phyloP scores from a whole-genome alignment of 2,329 filamentous ascomycete genomes.

The Aspergillus pseudoviridinutans region DNA sequence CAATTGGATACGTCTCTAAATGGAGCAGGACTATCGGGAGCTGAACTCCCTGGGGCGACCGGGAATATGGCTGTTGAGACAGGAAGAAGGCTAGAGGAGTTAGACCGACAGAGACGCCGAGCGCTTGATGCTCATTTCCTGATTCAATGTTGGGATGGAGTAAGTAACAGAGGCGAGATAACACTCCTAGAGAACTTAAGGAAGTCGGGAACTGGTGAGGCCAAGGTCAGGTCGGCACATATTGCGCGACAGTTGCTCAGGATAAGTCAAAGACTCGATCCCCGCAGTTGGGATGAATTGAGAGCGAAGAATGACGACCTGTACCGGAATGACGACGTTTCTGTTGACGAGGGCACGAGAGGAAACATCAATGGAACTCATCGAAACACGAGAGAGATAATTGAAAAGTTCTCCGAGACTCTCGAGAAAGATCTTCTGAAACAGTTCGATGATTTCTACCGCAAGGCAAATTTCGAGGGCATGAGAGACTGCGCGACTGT shows the following conservation, averaged over 20 bases:
- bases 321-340: constrained; percentile 19
- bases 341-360: constrained; percentile 47
- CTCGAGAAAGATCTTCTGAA: constrained; percentile 91
- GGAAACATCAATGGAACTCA: constrained; percentile 42
- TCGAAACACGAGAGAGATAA: constrained; percentile 73
- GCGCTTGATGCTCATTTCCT: constrained; percentile 92
- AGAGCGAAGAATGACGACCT: constrained; percentile 53
- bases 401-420: constrained; percentile 95
- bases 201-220: constrained; percentile 77
- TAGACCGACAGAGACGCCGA: constrained; percentile 84
- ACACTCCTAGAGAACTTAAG: constrained; percentile 85
- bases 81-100: constrained; percentile 85
- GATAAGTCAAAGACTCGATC: constrained; percentile 88
- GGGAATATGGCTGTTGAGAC: constrained; percentile 93
- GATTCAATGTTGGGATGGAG: constrained; percentile 94
- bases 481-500: constrained; percentile 98
- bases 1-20: constrained; percentile 80
- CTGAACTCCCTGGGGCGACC: constrained; percentile 46
- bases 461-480: constrained; percentile 90
- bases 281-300: constrained; percentile 61
- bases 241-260: constrained; percentile 90
- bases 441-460: constrained; percentile 96
- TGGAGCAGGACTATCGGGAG: constrained; percentile 44
- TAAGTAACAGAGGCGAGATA: constrained; percentile 83
- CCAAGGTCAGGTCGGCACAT: constrained; percentile 89